These are phyloP conservation scores for Fusarium sp. DNA, from an alignment of 2,329 filamentous ascomycete genomes.

Conservation along the genomic window DNA sequence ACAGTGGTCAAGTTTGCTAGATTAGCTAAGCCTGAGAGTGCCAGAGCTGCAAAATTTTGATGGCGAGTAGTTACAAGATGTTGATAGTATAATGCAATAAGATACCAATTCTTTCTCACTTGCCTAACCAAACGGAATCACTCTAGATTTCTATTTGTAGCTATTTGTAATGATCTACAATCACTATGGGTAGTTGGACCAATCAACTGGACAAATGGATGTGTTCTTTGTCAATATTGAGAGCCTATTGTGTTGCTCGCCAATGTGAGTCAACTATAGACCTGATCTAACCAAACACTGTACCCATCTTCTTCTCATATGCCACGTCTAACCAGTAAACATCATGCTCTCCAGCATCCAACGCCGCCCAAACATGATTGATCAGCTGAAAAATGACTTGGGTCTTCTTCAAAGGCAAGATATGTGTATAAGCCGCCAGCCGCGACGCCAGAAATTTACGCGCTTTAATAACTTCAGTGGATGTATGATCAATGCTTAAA, in stretches of 20 bases:
- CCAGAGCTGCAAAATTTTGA: not conserved
- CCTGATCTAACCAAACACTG: not conserved
- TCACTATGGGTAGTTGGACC: too few species aligned
- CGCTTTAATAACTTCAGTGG: not conserved
- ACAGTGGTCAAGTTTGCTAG: not conserved
- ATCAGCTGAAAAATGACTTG: not conserved
- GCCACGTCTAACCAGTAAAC: slow-evolving; percentile 10
- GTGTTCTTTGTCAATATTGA: too few species aligned
- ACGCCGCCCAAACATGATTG: slow-evolving; percentile 2
- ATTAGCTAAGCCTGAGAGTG: not conserved
- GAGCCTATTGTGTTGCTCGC: not conserved
- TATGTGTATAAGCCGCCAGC: slow-evolving; percentile 2
- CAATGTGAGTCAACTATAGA: accelerated
- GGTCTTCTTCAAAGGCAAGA: not conserved
- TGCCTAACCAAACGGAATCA: not conserved
- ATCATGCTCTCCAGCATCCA: not conserved
- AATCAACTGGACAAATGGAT: too few species aligned
- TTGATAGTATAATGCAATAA: accelerated
- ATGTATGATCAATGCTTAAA: not conserved
- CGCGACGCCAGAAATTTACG: not conserved
- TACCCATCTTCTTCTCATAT: slow-evolving; percentile 8
- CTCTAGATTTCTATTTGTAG: too few species aligned
- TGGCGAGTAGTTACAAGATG: too few species aligned
- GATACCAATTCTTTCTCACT: too few species aligned
- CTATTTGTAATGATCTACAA: too few species aligned